Evolutionary conservation across 345 rosid species (phyloP), one percentile per base, ranked within the genome.

Genomic region (Mangifera indica): DNA sequence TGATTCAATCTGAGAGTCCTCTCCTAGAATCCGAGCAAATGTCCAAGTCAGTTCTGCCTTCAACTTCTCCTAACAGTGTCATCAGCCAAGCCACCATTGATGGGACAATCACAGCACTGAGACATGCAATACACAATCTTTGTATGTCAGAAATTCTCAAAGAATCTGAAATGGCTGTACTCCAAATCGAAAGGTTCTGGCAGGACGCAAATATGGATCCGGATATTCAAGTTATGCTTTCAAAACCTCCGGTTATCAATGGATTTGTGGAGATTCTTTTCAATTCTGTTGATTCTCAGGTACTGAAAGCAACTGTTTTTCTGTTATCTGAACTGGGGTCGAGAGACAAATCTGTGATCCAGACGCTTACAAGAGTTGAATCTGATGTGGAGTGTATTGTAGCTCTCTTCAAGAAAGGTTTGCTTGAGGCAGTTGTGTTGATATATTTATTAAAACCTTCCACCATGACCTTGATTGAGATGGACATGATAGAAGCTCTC

Each of bases 201-300:
- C 73, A 61, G 74, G 87, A 84, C 37, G 80, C 74, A 6, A 65
- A 66, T 58, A 56, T 76, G 70, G 87, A 82, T 34, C 32, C 59
- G 20, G 88, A 84, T 34, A 75, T 84, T 56, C 85, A 75, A 69
- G 72, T 60, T 52, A 80, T 84, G 87, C 87, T 89, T 44, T 74
- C 90, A 14, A 84, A 80, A 72, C 90, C 91, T 21, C 78, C 90
- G 0, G 91, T 83, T 26, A 64, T 89, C 15, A 84, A 87, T 46
- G 89, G 94, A 7, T 86, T 89, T n/a, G 87, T 87, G 69, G 94
- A 86, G 84, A 79, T 89, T 72, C 86, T 89, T 32, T 82, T 84
- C 85, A 89, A 87, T 81, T 89, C 94, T 44, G 83, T 79, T 18
- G 81, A 87, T 67, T 69, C 78, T 10, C 74, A 66, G 59, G 90